Base-by-base conservation (phyloP, 2,329 filamentous ascomycete species). In the Aureobasidium uvarum region DNA sequence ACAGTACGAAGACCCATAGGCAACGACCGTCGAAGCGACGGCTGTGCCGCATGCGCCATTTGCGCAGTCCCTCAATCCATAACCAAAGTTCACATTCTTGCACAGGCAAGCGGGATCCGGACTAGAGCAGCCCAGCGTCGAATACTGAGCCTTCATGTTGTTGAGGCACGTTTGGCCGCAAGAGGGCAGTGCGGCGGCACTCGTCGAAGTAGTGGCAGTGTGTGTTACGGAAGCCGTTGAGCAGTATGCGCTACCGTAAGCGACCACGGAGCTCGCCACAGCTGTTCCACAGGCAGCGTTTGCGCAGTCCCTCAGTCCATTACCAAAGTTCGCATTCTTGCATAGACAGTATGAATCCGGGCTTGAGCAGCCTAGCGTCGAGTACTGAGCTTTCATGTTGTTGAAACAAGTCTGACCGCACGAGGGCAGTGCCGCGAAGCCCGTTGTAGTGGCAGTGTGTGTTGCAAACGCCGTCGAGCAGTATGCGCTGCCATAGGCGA, bases 91-190 rank as follows among this genome's bases (percentile, higher is more conserved):
- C 3, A 25, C 25, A 25, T 56, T 56, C 5, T 36, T 25, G 28
- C 36, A 56, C 28, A 56, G 28, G 33, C 52, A 56, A n/a, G 28
- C 28, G 8, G 20, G 13, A 25, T 56, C 36, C 8, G 16, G 13
- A 39, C n/a, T 25, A 6, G 52, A 56, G 28, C 52, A 56, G n/a
- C 36, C 52, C 33, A 56, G 52, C 38, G 28, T 39, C 13, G 28
- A 14, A 31, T 18, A 33, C 25, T 56, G 52, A 39, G 31, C 52
- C 11, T 38, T 41, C 59, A 50, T 52, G 59, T 62, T 62, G 59
- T 36, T 51, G 3, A 60, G 13, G 20, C 56, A 60, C 13, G 36
- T 60, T 11, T 60, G 39, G 36, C 23, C 18, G 11, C 16, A 56
- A 5, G 20, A 23, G 28, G 33, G 31, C n/a, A 56, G 52, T n/a